These are phyloP conservation scores for Starmerella scarabaei DNA, from an alignment of 805 yeast genomes.

Conservation along the genomic window DNA sequence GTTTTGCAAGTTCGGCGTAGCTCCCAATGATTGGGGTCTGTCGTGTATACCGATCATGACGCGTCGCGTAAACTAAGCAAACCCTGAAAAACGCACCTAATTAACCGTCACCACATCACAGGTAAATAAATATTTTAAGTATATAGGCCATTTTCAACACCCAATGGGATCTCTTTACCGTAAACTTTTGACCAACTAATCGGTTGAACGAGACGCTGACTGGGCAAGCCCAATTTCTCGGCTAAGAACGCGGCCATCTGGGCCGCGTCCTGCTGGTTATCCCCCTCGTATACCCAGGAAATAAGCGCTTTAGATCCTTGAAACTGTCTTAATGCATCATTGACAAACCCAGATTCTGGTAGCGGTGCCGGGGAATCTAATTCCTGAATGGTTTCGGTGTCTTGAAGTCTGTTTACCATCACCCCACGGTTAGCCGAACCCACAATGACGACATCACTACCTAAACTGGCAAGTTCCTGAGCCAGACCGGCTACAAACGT, in stretches of 20 bases:
- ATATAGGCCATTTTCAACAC: constrained; percentile 67
- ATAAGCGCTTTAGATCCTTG: constrained; percentile 25
- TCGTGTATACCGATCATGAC: too few species aligned
- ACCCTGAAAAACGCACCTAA: too few species aligned
- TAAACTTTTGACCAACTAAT: constrained; percentile 76
- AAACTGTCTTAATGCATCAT: constrained; percentile 20
- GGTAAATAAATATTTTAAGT: too few species aligned
- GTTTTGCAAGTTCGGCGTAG: too few species aligned
- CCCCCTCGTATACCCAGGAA: constrained; percentile 76
- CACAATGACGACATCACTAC: constrained; percentile 33
- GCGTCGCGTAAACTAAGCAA: too few species aligned
- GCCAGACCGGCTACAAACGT: constrained; percentile 40
- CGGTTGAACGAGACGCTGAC: constrained; percentile 33
- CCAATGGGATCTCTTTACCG: constrained; percentile 56
- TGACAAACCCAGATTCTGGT: constrained; percentile 28
- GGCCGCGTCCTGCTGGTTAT: constrained; percentile 62
- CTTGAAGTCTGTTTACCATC: background rate
- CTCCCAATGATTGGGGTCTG: too few species aligned
- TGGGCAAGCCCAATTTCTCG: constrained; percentile 23
- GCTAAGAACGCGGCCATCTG: constrained; percentile 33
- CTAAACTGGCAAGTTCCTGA: constrained; percentile 27
- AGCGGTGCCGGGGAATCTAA: constrained; percentile 7
- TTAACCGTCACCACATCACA: too few species aligned
- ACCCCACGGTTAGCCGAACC: constrained; percentile 58
- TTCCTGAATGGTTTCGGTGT: background rate